Evolutionary conservation across 768 basidiomycete genomes (phyloP).

Genomic region (Phlebiopsis gigantea): DNA sequence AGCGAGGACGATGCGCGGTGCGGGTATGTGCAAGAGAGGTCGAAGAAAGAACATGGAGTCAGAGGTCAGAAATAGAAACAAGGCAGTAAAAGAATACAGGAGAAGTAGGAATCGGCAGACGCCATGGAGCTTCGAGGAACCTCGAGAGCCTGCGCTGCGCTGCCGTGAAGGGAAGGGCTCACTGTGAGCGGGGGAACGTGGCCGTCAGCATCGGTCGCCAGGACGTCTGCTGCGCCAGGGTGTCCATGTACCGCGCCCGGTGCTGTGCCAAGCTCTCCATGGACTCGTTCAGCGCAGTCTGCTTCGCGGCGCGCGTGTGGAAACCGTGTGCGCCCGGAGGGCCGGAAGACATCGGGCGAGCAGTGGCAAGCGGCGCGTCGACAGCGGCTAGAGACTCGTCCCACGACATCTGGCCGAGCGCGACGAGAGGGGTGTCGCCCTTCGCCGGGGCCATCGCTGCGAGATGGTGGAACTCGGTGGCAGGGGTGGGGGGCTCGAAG

Average conservation of each 20-base stretch:
- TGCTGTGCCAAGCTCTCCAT: slow-evolving; percentile 1
- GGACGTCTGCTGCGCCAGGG: slow-evolving; percentile 27
- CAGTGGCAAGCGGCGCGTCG: slow-evolving; percentile 6
- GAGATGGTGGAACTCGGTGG: slow-evolving; percentile 28
- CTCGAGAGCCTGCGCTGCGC: slow-evolving; percentile 27
- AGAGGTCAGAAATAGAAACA: not conserved
- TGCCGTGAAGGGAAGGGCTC: slow-evolving; percentile 25
- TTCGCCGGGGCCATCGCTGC: slow-evolving; percentile 17
- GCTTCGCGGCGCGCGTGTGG: slow-evolving; percentile 18
- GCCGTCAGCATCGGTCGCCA: slow-evolving; percentile 37
- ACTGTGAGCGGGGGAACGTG: slow-evolving; percentile 37
- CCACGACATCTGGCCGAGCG: slow-evolving; percentile 22
- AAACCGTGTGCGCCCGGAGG: slow-evolving; percentile 15
- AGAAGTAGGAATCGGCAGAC: slow-evolving; percentile 15
- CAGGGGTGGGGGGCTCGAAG: slow-evolving; percentile 39
- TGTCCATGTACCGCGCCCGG: slow-evolving; percentile 27
- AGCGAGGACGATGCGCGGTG: too few relatives aligned
- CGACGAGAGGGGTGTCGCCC: slow-evolving; percentile 17
- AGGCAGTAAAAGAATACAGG: slow-evolving; percentile 22
- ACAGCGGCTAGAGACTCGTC: slow-evolving; percentile 17
- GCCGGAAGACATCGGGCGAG: not conserved
- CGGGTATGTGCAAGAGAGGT: too few relatives aligned
- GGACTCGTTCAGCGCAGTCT: not conserved
- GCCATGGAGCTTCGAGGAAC: slow-evolving; percentile 32
- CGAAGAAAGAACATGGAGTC: not conserved